A percentile compares a stretch with the other conserved stretches of the same genome.
phyloP scores from a whole-genome alignment of 331 rosid genomes.

The Telfairia occidentalis region DNA sequence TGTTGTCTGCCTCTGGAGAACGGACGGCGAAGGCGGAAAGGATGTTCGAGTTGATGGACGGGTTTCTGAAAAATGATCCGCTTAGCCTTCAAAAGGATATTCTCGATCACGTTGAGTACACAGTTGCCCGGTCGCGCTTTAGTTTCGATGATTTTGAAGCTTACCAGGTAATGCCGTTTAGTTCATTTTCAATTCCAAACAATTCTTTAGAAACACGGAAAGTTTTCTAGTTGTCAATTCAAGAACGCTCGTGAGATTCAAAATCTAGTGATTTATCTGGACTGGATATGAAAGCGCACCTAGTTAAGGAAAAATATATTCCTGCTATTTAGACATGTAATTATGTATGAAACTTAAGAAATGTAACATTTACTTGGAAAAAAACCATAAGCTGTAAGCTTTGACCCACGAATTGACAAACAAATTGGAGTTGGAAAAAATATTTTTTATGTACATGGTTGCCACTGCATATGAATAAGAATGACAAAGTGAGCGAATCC shows the following conservation, averaged over 20 bases:
- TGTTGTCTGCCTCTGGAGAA: slow-evolving; percentile 28
- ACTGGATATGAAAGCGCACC: not conserved
- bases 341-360: not conserved
- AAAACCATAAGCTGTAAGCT: not conserved
- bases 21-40: slow-evolving; percentile 44
- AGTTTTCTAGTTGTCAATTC: not conserved
- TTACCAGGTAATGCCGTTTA: slow-evolving; percentile 36
- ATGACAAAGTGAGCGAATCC: no score
- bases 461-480: not conserved
- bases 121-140: slow-evolving; percentile 61
- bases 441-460: not conserved
- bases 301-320: not conserved
- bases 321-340: not conserved
- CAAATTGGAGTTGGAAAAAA: not conserved
- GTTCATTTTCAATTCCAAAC: not conserved
- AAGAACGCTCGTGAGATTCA: not conserved
- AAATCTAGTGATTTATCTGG: not conserved
- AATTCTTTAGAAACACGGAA: not conserved
- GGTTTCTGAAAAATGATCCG: slow-evolving; percentile 55
- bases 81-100: slow-evolving; percentile 59
- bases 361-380: not conserved
- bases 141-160: slow-evolving; percentile 71
- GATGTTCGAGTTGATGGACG: slow-evolving; percentile 57
- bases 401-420: not conserved
- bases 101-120: slow-evolving; percentile 60